Conservation (phyloP, 1,284 basidiomycete species). For the Fomitiporia mediterranea region DNA sequence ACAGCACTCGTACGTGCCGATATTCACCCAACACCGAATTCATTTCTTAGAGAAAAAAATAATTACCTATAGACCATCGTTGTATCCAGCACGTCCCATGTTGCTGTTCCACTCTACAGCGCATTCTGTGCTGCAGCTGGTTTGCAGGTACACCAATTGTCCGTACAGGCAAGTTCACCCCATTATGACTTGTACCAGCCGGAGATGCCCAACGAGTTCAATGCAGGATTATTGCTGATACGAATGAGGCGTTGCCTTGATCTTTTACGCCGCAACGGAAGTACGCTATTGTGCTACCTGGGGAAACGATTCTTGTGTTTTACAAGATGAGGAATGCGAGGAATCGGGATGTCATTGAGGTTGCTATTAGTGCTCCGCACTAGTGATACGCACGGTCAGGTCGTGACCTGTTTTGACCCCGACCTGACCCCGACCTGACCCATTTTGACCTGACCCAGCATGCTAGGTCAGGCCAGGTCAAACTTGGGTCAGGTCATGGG, state of each 20-base stretch:
- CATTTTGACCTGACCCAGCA: too few species aligned
- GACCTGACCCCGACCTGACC: too few species aligned
- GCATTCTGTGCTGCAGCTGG: conserved; percentile 98
- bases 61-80: conserved; percentile 59
- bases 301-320: conserved; percentile 95
- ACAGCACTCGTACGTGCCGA: conserved; percentile 62
- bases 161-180: conserved; percentile 73
- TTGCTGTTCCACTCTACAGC: conserved; percentile 94
- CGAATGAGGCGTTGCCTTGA: conserved; percentile 89
- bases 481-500: too few species aligned
- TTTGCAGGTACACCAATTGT: conserved; percentile 94
- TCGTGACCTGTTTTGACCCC: too few species aligned
- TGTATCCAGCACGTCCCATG: conserved; percentile 85
- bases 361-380: conserved; percentile 47
- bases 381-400: too few species aligned
- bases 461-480: too few species aligned
- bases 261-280: conserved; percentile 89
- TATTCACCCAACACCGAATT: conserved; percentile 4
- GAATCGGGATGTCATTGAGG: conserved; percentile 89
- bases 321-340: conserved; percentile 91
- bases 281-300: conserved; percentile 87
- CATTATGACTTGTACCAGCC: conserved; percentile 77
- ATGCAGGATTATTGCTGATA: conserved; percentile 94
- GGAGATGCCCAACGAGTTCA: conserved; percentile 75
- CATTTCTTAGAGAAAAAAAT: not conserved